Evolutionary conservation across 2,329 filamentous ascomycete genomes (phyloP).

Genomic region (Lanzia echinophila): DNA sequence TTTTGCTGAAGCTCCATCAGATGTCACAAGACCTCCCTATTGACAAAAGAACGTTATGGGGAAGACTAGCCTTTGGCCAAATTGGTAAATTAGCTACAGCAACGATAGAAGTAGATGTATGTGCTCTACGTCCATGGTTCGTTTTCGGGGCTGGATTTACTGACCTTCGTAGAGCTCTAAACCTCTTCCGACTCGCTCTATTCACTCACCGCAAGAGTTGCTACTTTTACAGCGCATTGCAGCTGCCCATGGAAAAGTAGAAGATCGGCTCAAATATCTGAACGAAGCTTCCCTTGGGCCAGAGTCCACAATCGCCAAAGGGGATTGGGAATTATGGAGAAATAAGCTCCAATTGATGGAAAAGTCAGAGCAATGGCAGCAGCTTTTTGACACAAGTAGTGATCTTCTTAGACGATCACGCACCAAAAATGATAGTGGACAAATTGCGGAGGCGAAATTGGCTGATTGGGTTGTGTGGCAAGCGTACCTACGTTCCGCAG

Average conservation of each 20-base stretch:
- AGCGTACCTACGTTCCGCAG: constrained; percentile 25
- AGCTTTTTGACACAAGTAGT: constrained; percentile 23
- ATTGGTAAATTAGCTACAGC: constrained; percentile 29
- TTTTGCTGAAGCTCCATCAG: constrained; percentile 16
- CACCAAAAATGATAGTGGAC: constrained; percentile 22
- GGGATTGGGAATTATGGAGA: constrained; percentile 31
- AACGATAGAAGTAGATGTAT: constrained; percentile 26
- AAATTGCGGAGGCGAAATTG: constrained; percentile 25
- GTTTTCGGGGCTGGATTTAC: background rate
- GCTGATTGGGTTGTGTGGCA: constrained; percentile 32
- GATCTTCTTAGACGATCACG: constrained; percentile 26
- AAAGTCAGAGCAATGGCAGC: constrained; percentile 23
- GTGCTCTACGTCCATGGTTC: constrained; percentile 6
- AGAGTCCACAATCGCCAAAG: constrained; percentile 29
- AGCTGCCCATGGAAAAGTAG: constrained; percentile 19
- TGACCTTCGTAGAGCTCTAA: constrained; percentile 19
- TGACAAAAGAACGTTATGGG: constrained; percentile 26
- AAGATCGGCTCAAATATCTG: constrained; percentile 26
- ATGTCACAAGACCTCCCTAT: constrained; percentile 21
- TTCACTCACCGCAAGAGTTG: constrained; percentile 31
- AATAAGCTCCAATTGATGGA: constrained; percentile 25
- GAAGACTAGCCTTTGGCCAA: constrained; percentile 23
- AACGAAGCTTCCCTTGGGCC: constrained; percentile 27
- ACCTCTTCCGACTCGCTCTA: constrained; percentile 24
- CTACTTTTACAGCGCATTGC: constrained; percentile 28